Base-by-base conservation (phyloP, 371 early-diverging fungal species). In the Mortierella sp. region DNA sequence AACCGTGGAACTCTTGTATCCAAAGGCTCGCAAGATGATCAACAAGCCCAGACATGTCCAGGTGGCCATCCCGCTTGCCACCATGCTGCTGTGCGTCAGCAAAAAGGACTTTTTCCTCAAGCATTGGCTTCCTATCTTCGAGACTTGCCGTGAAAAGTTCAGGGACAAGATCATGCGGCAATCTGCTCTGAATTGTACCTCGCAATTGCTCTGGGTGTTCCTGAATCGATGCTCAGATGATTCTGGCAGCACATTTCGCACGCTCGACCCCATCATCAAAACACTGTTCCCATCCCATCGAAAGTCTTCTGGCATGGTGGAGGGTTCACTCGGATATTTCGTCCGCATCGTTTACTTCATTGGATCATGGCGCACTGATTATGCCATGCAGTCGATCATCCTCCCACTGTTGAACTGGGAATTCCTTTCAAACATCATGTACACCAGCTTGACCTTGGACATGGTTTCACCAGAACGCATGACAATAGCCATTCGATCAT, bases 131-230 rank as follows among this genome's bases (percentile, higher is more conserved):
- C 52, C 86, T 1, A 80, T 94, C 51, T 82, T 95, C 18, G 95
- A 97, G 46, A 81, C 83, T 34, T 91, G 93, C 76, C 82, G 93
- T 30, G 88, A 90, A 69, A 90, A 90, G 54, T 88, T 95, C 53
- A 95, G 91, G 86, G 92, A 90, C 65, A 80, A 72, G 34, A 19
- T 27, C 12, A 51, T 67, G 58, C 87, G 92, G 4, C 81, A 82
- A 23, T 82, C 91, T 28, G 89, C 94, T 0, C 73, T 98, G 59
- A 89, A 89, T 8, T 95, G 94, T 58, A 79, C 96, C 0, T 83
- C 90, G 24, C 90, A 96, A 9, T 80, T 97, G 41, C 69, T 94
- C 23, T 98, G 99, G 99, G 94, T 95, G 2, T 96, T 95, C 64
- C 76, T 98, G 14, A 96, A 93, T 78, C 90, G 97, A 49, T 95